These are phyloP conservation scores for Trametes hirsuta DNA, from an alignment of 1,284 basidiomycete genomes.

Conservation along the genomic window DNA sequence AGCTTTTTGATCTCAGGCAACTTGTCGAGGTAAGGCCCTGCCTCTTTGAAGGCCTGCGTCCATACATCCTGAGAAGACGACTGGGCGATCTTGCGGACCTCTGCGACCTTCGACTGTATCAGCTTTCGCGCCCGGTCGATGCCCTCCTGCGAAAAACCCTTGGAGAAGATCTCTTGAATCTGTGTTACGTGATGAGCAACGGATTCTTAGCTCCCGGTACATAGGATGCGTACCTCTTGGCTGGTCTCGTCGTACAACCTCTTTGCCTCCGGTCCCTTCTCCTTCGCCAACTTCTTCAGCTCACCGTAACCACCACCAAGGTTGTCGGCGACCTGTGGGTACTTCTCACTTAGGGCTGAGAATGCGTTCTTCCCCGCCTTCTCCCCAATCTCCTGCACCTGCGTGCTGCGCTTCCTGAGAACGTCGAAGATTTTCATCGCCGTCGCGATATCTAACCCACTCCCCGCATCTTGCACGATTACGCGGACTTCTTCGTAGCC, in stretches of 20 bases:
- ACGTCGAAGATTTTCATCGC: constrained; percentile 37
- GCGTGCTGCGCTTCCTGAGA: constrained; percentile 29
- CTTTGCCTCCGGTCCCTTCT: constrained; percentile 42
- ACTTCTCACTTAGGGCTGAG: constrained; percentile 33
- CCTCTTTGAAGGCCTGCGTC: constrained; percentile 35
- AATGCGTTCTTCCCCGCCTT: constrained; percentile 37
- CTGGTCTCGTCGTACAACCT: constrained; percentile 38
- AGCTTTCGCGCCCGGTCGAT: constrained; percentile 32
- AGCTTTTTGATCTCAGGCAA: constrained; percentile 35
- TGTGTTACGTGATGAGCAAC: not conserved
- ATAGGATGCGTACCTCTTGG: constrained; percentile 28
- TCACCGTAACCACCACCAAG: constrained; percentile 39
- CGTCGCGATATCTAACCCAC: constrained; percentile 33
- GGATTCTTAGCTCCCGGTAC: not conserved
- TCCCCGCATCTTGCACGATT: constrained; percentile 35
- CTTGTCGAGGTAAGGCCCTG: constrained; percentile 36
- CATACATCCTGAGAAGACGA: constrained; percentile 34
- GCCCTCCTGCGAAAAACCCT: constrained; percentile 33
- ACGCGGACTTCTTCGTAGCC: constrained; percentile 43
- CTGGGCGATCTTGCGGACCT: constrained; percentile 34
- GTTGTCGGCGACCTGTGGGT: constrained; percentile 38
- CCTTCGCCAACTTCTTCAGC: constrained; percentile 36
- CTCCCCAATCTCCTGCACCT: constrained; percentile 37
- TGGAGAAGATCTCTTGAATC: constrained; percentile 33
- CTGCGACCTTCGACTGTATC: constrained; percentile 33